phyloP scores from a whole-genome alignment of 2,329 filamentous ascomycete species.

The Microascus cirrosus region DNA sequence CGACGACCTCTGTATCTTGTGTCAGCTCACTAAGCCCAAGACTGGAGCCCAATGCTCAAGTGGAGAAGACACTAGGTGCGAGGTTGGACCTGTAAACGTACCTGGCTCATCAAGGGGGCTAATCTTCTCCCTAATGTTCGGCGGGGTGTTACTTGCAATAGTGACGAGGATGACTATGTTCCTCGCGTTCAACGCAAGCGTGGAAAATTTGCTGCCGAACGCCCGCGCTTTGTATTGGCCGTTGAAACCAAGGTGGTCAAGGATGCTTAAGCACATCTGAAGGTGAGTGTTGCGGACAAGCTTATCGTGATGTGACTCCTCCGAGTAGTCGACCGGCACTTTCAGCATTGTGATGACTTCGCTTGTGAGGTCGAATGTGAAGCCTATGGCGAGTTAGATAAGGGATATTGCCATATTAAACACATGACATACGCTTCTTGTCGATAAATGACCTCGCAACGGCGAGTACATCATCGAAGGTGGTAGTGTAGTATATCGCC shows the following conservation, averaged over 20 bases:
- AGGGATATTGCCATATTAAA: not conserved
- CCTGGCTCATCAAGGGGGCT: constrained; percentile 51
- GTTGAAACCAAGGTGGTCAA: constrained; percentile 66
- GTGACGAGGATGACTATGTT: constrained; percentile 58
- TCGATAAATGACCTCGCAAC: constrained; percentile 43
- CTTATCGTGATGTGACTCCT: constrained; percentile 60
- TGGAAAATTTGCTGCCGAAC: constrained; percentile 63
- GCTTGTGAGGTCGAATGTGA: constrained; percentile 50
- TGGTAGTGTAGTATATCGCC: constrained; percentile 30
- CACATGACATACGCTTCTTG: constrained; percentile 19
- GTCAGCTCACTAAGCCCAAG: not conserved
- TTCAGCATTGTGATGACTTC: constrained; percentile 61
- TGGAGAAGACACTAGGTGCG: no score
- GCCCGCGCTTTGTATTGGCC: constrained; percentile 50
- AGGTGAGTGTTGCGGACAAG: constrained; percentile 63
- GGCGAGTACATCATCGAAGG: constrained; percentile 63
- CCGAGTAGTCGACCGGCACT: constrained; percentile 69
- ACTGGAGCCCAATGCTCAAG: not conserved
- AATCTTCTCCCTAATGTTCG: constrained; percentile 40
- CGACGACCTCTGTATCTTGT: constrained; percentile 49
- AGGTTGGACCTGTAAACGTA: constrained; percentile 12
- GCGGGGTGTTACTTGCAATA: constrained; percentile 47
- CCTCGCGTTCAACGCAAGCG: constrained; percentile 63
- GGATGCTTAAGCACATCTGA: constrained; percentile 65
- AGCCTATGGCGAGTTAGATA: constrained; percentile 26